phyloP scores from a whole-genome alignment of 345 rosid species.

The Acer negundo region DNA sequence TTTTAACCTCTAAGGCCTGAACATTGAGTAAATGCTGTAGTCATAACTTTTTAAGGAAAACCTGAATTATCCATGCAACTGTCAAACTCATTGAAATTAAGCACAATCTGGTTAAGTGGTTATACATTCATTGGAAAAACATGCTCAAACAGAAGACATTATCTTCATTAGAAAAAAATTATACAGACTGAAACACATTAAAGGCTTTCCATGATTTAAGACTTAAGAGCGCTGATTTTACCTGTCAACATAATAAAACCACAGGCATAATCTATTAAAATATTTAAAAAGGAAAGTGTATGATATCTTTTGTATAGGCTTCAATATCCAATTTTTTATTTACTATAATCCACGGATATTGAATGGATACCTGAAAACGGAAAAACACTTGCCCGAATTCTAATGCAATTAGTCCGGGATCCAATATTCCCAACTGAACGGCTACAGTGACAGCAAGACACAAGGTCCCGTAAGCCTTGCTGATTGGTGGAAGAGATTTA shows the following conservation, averaged over 20 bases:
- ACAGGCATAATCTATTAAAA: background rate
- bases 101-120: background rate
- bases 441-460: conserved; percentile 62
- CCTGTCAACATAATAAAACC: background rate
- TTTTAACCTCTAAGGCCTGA: background rate
- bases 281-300: background rate
- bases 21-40: background rate
- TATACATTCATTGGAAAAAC: background rate
- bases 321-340: background rate
- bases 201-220: background rate
- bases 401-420: conserved; percentile 39
- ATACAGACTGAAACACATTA: background rate
- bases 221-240: background rate
- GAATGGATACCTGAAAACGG: conserved; percentile 60
- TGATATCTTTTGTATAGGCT: background rate
- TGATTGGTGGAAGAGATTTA: conserved; percentile 87
- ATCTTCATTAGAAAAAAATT: background rate
- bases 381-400: conserved; percentile 47
- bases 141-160: background rate
- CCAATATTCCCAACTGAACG: conserved; percentile 44
- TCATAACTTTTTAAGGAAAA: background rate
- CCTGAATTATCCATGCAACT: background rate
- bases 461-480: conserved; percentile 85
- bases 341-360: background rate
- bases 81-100: background rate